Conservation (phyloP, 2,329 filamentous ascomycete genomes). For the Ophiosphaerella herpotricha region DNA sequence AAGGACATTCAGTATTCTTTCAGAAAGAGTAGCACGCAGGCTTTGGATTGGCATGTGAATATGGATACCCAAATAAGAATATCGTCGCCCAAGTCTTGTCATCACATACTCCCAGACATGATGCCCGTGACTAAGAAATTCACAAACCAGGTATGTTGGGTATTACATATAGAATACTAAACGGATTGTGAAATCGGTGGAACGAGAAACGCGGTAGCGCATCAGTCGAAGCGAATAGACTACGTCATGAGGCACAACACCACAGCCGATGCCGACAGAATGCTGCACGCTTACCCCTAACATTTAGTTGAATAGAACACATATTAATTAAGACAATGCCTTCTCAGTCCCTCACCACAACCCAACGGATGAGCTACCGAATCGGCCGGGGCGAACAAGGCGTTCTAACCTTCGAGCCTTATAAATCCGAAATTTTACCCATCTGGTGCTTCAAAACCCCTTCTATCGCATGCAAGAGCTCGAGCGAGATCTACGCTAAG, state of each 20-base stretch:
- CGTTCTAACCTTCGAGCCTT: constrained; percentile 66
- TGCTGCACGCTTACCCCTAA: not conserved
- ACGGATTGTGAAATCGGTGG: too few relatives aligned
- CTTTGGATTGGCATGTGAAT: too few relatives aligned
- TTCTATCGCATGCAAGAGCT: constrained; percentile 57
- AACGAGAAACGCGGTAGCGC: constrained; percentile 16
- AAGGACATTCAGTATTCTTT: too few relatives aligned
- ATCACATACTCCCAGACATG: too few relatives aligned
- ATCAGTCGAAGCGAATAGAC: constrained; percentile 15
- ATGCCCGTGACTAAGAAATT: too few relatives aligned
- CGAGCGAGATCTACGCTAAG: constrained; percentile 53
- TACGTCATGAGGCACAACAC: constrained; percentile 17
- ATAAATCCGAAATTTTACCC: constrained; percentile 64
- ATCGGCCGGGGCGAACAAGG: constrained; percentile 65
- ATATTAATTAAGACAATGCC: constrained; percentile 9
- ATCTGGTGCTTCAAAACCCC: constrained; percentile 64
- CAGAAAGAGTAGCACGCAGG: too few relatives aligned
- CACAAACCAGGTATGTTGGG: too few relatives aligned
- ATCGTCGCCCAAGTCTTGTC: too few relatives aligned
- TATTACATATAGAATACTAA: too few relatives aligned
- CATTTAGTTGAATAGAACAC: not conserved
- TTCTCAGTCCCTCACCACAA: constrained; percentile 22
- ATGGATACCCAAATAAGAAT: too few relatives aligned
- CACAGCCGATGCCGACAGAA: not conserved
- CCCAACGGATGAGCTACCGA: constrained; percentile 57